Evolutionary conservation across 2,329 filamentous ascomycete species (phyloP), one percentile per base, ranked within the genome.

Genomic region (Pseudogymnoascus sp.): DNA sequence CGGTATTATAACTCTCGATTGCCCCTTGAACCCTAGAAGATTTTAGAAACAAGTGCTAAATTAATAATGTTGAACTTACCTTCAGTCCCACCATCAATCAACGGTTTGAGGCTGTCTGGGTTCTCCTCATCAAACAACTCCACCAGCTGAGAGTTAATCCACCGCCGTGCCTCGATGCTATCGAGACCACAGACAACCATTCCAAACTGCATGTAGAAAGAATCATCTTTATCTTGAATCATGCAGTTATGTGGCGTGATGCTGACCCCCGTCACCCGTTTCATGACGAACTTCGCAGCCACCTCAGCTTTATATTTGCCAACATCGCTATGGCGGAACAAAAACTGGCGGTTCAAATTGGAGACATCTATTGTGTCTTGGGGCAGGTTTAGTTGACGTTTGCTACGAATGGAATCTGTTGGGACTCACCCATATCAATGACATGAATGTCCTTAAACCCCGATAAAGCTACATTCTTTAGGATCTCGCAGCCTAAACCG

Each of bases 381-480:
- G 52, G 26, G 8, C 49, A 45, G 45, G 60, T 39, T 68, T 65
- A 68, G 63, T 43, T 26, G 7, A 33, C 16, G 11, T 10, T 29
- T 33, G 5, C 19, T 39, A 10, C 7, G 11, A 29, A 43, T n/a
- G 10, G 19, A 58, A 38, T 31, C 39, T 21, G 39, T 21, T 35
- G 39, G 14, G n/a, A 72, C 80, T 63, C 76, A 89, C 89, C 91
- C 94, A 99, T 99, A 77, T 99, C 94, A 70, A 99, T 97, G 64
- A 99, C 94, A 78, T 99, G 92, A 68, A 99, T 97, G 71, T 96
- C 86, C 75, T 90, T 95, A 79, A 99, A 99, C 29, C 92, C 92
- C 1, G 93, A 97, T 61, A 99, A 82, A 43, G 94, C 94, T 35
- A 99, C 82, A 71, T 99, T 91, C 79, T 99, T 99, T 61, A 99